Base-by-base conservation (phyloP, 2,329 filamentous ascomycete genomes). In the Sclerotinia minor region DNA sequence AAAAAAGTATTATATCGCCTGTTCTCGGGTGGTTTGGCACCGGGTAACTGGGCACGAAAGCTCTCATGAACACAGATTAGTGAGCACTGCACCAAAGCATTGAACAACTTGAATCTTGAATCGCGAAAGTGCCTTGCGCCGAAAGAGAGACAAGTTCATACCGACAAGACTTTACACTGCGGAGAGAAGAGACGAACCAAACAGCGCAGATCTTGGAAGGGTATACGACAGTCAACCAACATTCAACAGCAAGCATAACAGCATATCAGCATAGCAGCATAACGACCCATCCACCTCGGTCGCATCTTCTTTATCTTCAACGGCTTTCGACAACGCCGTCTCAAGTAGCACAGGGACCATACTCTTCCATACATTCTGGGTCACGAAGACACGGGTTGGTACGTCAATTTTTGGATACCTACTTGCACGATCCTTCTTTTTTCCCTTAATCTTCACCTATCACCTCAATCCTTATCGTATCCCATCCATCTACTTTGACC, bases 331-430 rank as follows among this genome's bases (percentile, higher is more conserved):
- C 35, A 9, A 49, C 47, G 60, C 32, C 8, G 11, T 29, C 41
- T 64, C 21, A 19, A 49, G 64, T 66, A 24, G 17, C 44, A 66
- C 64, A 41, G 32, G n/a, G 19, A 49, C 19, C 26, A 24, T n/a
- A 55, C n/a, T 26, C 38, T 41, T 58, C 41, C 32, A 29, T 17
- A 26, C 24, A 49, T 35, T 60, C 44, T 15, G 49, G 47, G 24
- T 67, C 55, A 61, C 64, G 32, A 61, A 67, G 35, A 53, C 47
- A 61, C 64, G 64, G 64, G 55, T 67, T 38, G 19, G 64, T 67
- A 67, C 64, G 15, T 67, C 11, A 45, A 61, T 60, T 61, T 41
- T 52, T 53, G 47, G 45, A 44, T 61, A 8, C 45, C 64, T 67
- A 45, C 64, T 67, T 67, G 45, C 64, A 67, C 61, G 35, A 67